These are phyloP conservation scores for Ascochyta pisi DNA, from an alignment of 2,329 filamentous ascomycete genomes.

Conservation along the genomic window DNA sequence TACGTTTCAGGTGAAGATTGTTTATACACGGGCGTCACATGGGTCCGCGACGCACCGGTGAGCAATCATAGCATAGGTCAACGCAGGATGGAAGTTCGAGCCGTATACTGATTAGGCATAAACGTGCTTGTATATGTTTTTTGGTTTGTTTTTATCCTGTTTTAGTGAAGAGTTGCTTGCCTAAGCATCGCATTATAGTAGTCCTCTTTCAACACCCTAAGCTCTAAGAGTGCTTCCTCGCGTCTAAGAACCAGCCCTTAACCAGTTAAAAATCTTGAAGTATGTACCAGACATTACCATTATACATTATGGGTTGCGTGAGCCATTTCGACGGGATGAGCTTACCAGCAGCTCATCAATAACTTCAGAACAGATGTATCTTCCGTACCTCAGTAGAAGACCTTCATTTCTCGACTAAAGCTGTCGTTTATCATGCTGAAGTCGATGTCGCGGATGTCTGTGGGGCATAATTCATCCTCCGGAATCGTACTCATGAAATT, in stretches of 20 bases:
- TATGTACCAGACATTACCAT: neutral
- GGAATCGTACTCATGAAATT: conserved; percentile 13
- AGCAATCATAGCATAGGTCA: neutral
- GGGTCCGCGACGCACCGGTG: too few species aligned
- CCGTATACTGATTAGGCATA: too few species aligned
- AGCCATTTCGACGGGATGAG: neutral
- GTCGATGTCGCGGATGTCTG: conserved; percentile 3
- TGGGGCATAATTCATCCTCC: conserved; percentile 17
- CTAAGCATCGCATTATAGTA: too few species aligned
- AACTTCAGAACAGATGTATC: too few species aligned
- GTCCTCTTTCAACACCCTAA: too few species aligned
- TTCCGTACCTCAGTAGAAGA: neutral
- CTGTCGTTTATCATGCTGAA: neutral
- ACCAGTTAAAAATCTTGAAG: neutral
- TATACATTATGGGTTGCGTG: conserved; percentile 4
- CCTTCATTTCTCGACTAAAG: neutral
- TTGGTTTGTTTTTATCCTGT: too few species aligned
- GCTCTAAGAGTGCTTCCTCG: too few species aligned
- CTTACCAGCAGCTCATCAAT: neutral
- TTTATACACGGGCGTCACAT: neutral
- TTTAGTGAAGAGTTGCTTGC: too few species aligned
- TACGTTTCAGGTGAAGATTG: conserved; percentile 7
- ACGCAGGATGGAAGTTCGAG: neutral
- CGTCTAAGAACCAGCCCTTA: neutral
- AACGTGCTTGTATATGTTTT: too few species aligned